Conservation (phyloP, 2,329 filamentous ascomycete genomes). For the Lachnellula hyalina region DNA sequence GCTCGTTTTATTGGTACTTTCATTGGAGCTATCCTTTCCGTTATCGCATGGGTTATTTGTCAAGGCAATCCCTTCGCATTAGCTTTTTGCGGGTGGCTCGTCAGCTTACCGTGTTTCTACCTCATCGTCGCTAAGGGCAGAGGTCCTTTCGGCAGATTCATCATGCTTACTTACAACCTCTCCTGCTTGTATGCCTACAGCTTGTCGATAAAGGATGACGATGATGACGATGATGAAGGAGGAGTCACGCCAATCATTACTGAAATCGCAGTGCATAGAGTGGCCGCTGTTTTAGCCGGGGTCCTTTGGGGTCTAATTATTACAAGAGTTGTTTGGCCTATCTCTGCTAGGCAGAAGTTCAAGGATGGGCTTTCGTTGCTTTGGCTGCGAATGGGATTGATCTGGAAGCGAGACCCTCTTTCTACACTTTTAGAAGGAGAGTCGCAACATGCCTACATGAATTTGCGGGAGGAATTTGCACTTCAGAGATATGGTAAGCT, state of each 20-base stretch:
- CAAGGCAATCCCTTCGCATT: slow-evolving; percentile 69
- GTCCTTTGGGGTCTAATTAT: slow-evolving; percentile 90
- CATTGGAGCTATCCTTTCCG: slow-evolving; percentile 70
- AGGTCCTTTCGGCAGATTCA: slow-evolving; percentile 87
- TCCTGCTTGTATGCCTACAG: slow-evolving; percentile 93
- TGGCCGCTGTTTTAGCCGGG: slow-evolving; percentile 78
- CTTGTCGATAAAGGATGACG: slow-evolving; percentile 70
- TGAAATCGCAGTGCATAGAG: slow-evolving; percentile 82
- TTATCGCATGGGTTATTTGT: slow-evolving; percentile 72
- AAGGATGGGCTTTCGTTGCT: slow-evolving; percentile 85
- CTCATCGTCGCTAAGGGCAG: slow-evolving; percentile 80
- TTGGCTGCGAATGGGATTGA: slow-evolving; percentile 89
- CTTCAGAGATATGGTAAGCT: slow-evolving; percentile 69
- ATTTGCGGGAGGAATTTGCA: slow-evolving; percentile 78
- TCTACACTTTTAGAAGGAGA: slow-evolving; percentile 61
- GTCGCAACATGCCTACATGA: slow-evolving; percentile 66
- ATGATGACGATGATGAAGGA: slow-evolving; percentile 84
- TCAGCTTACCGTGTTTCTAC: slow-evolving; percentile 81
- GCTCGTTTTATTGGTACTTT: slow-evolving; percentile 83
- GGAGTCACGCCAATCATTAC: slow-evolving; percentile 78
- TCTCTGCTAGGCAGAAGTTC: slow-evolving; percentile 81
- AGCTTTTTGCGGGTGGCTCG: slow-evolving; percentile 75
- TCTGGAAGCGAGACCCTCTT: slow-evolving; percentile 92
- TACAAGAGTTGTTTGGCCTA: slow-evolving; percentile 87
- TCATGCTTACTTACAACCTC: slow-evolving; percentile 92